These are phyloP conservation scores for Macrophomina tecta DNA, from an alignment of 2,329 filamentous ascomycete species.

Conservation along the genomic window DNA sequence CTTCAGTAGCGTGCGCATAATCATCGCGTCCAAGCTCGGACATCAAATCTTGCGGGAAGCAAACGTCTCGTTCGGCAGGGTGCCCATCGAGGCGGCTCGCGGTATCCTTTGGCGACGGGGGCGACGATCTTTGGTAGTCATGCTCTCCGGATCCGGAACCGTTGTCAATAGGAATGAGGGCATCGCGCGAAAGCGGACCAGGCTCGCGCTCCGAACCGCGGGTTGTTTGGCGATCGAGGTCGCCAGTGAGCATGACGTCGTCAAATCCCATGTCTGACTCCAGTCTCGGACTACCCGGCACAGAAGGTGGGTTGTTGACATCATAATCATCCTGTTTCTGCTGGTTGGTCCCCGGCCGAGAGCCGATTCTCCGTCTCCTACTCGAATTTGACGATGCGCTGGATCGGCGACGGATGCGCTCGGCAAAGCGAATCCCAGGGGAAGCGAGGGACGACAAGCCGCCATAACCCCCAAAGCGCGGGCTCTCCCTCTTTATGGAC, in stretches of 20 bases:
- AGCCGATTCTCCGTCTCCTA: conserved; percentile 32
- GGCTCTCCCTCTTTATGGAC: conserved; percentile 43
- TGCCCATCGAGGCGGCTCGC: conserved; percentile 39
- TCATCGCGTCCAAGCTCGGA: conserved; percentile 86
- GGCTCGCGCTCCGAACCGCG: conserved; percentile 31
- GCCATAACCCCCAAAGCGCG: conserved; percentile 44
- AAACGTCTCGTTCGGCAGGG: conserved; percentile 84
- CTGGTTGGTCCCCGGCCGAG: conserved; percentile 36
- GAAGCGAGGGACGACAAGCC: conserved; percentile 31
- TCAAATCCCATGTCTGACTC: conserved; percentile 60
- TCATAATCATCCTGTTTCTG: conserved; percentile 57
- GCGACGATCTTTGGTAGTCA: conserved; percentile 40
- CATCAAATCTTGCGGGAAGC: conserved; percentile 80
- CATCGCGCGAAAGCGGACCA: conserved; percentile 46
- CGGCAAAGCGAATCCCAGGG: conserved; percentile 38
- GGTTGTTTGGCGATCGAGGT: conserved; percentile 52
- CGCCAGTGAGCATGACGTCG: conserved; percentile 73
- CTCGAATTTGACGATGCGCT: conserved; percentile 42
- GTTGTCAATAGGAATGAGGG: conserved; percentile 58
- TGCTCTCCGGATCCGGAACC: conserved; percentile 58
- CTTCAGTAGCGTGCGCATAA: conserved; percentile 56
- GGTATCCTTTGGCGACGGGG: conserved; percentile 35
- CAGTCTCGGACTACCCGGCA: conserved; percentile 63
- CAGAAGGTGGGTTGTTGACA: conserved; percentile 70
- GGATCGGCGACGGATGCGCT: conserved; percentile 40